Evolutionary conservation across 176 grass and related monocot species (phyloP), one percentile per base, ranked within the genome.

Genomic region (Cymbopogon citratus): DNA sequence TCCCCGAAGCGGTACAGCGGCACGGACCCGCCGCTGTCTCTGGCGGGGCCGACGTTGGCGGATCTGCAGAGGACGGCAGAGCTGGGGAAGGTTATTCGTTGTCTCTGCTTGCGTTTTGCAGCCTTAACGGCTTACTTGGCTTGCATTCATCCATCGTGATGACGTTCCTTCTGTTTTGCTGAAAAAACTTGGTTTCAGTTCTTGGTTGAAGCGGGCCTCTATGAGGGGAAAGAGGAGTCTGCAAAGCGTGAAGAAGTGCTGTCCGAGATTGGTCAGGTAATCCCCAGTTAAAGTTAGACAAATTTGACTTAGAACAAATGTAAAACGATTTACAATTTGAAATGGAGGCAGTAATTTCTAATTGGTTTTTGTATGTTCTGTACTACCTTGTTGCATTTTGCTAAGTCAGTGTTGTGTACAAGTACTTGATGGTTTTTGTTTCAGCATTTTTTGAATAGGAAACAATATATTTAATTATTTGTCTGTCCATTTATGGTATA

Each of bases 171-270:
- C 19, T 24, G 16, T 63, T 41, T 64, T 40, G 31, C 45, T 46
- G 41, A 33, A 24, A 26, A 79, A 66, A 71, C 40, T 34, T 57
- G 24, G 29, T 69, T 54, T 26, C 83, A 95, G 92, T 87, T 95
- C 71, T 80, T 98, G 88, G 79, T 89, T 68, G 88, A 93, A 28
- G 80, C 67, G n/a, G 88, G 88, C 28, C 87, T 98, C 61, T 93
- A 95, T 18, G 95, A 95, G 81, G 87, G 79, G 36, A 79, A 84
- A 34, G 90, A 95, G 79, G 90, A 98, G 83, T 75, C 88, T 19
- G 81, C 68, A 0, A 93, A 90, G 83, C 91, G 95, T 82, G 85
- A 89, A 73, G 86, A 95, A 68, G 88, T 98, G 72, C 80, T 98
- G 7, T 65, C 65, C 71, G 92, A 98, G 87, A 92, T 98, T 75